A percentile compares a stretch with the other conserved stretches of the same genome.
These are phyloP conservation scores for Piloderma croceum DNA, from an alignment of 768 basidiomycete species.

Conservation along the genomic window DNA sequence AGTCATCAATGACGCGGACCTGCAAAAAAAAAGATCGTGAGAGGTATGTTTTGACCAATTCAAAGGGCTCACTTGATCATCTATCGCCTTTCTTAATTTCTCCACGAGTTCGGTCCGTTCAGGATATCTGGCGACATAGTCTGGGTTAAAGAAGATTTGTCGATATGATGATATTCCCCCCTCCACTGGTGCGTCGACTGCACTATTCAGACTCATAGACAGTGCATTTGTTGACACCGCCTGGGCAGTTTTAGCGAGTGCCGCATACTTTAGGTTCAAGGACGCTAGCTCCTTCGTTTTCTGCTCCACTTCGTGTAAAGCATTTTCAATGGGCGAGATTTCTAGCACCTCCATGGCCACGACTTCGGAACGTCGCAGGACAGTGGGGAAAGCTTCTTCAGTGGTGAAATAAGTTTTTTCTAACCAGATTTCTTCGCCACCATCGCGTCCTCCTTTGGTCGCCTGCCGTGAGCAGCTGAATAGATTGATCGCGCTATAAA, in stretches of 20 bases:
- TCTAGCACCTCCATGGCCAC: constrained; percentile 63
- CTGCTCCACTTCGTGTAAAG: constrained; percentile 72
- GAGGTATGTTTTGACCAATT: neutral
- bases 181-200: constrained; percentile 76
- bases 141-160: constrained; percentile 65
- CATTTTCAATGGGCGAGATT: constrained; percentile 81
- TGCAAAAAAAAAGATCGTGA: constrained; percentile 23
- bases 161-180: constrained; percentile 78
- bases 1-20: constrained; percentile 78
- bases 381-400: constrained; percentile 86
- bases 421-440: constrained; percentile 71
- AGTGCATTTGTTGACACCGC: constrained; percentile 71
- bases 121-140: constrained; percentile 62
- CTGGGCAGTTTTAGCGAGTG: constrained; percentile 73
- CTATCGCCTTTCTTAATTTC: constrained; percentile 66
- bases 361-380: constrained; percentile 85
- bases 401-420: constrained; percentile 88
- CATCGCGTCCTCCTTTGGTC: constrained; percentile 57
- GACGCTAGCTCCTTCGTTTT: constrained; percentile 74
- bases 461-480: constrained; percentile 76
- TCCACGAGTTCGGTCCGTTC: constrained; percentile 68
- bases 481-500: constrained; percentile 64
- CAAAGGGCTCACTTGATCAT: constrained; percentile 60
- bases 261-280: constrained; percentile 65
- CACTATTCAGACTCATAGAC: constrained; percentile 81